Percentiles rank a stretch among this genome's conserved stretches.
These are phyloP conservation scores for Triticum urartu DNA, from an alignment of 176 grass and related monocot genomes.

Conservation along the genomic window DNA sequence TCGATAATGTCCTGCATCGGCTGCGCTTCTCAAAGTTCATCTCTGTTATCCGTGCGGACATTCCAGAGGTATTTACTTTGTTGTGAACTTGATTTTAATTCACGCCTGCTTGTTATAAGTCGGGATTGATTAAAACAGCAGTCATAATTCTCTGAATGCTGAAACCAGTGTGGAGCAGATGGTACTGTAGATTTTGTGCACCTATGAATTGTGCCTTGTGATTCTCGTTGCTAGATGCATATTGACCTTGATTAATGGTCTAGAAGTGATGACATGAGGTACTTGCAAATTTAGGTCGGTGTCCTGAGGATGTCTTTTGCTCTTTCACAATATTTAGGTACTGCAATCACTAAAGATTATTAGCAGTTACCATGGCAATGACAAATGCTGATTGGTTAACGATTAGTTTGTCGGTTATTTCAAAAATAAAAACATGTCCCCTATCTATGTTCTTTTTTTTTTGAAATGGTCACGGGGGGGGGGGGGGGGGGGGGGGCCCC, in stretches of 20 bases:
- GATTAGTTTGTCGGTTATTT: neutral
- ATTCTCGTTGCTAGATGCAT: slow-evolving; percentile 17
- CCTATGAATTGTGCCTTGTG: neutral
- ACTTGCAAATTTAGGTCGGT: neutral
- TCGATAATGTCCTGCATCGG: slow-evolving; percentile 72
- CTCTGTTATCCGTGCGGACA: slow-evolving; percentile 43
- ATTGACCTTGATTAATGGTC: slow-evolving; percentile 7
- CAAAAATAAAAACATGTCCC: slow-evolving; percentile 5
- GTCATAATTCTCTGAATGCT: slow-evolving; percentile 13
- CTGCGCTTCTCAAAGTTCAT: slow-evolving; percentile 88
- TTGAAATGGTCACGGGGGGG: no score
- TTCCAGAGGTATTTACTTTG: slow-evolving; percentile 35
- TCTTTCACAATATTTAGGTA: neutral
- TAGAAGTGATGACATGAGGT: neutral
- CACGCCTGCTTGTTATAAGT: neutral
- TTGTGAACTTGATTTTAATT: slow-evolving; percentile 21
- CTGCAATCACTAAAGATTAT: neutral
- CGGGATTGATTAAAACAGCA: neutral
- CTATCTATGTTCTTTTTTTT: neutral
- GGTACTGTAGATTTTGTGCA: neutral
- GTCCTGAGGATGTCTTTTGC: neutral
- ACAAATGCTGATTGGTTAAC: neutral
- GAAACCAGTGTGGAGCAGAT: neutral
- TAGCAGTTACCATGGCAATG: neutral
- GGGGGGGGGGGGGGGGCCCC: no score